phyloP scores from a whole-genome alignment of 192 early-diverging fungal species.

The Umbelopsis sp. region DNA sequence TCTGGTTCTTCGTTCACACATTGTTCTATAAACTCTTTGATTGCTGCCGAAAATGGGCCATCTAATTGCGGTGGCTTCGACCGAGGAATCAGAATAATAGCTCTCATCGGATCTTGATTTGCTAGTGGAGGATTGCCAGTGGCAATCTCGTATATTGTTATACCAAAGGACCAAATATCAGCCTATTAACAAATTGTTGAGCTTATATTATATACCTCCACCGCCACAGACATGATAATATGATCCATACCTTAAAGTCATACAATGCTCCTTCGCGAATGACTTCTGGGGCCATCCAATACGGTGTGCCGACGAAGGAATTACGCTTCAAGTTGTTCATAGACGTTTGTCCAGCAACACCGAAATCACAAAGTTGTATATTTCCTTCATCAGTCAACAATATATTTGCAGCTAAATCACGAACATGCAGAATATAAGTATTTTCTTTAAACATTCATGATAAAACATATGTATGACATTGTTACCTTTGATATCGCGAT shows the following conservation, averaged over 20 bases:
- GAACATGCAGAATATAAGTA: no score
- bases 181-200: constrained; percentile 51
- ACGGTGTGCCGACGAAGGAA: constrained; percentile 94
- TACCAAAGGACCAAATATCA: constrained; percentile 99
- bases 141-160: constrained; percentile 96
- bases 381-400: constrained; percentile 86
- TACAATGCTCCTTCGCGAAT: constrained; percentile 82
- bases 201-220: not conserved
- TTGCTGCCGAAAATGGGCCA: constrained; percentile 72
- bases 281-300: constrained; percentile 91
- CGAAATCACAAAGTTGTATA: constrained; percentile 96
- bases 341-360: constrained; percentile 85
- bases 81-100: constrained; percentile 86
- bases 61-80: constrained; percentile 78
- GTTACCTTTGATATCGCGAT: constrained; percentile 95
- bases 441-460: no score
- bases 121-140: constrained; percentile 94
- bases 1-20: constrained; percentile 89
- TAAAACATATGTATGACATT: not conserved
- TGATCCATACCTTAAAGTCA: constrained; percentile 77
- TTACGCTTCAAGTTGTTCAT: constrained; percentile 74
- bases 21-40: constrained; percentile 87
- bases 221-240: not conserved
- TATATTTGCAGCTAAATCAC: constrained; percentile 73
- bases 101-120: constrained; percentile 87